Conservation (phyloP, 352 stramenopile species). For the Pythium folliculosum region DNA sequence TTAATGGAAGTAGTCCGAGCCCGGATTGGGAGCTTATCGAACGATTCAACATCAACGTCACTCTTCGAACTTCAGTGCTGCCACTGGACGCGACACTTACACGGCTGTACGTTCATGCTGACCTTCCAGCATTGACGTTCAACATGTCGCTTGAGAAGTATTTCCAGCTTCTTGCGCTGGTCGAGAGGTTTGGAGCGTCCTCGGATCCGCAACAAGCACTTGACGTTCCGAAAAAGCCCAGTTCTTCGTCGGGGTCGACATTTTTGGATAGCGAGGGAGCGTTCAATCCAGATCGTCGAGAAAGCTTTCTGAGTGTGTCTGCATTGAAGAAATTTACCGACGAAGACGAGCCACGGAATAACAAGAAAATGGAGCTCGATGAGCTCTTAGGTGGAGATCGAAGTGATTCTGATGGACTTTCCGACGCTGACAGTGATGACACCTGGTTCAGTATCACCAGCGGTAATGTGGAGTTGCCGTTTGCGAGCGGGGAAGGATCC, state of each 20-base stretch:
- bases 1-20: conserved; percentile 31
- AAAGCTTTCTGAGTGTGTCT: conserved; percentile 54
- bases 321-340: conserved; percentile 54
- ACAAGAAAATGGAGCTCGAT: conserved; percentile 29
- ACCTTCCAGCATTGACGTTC: conserved; percentile 80
- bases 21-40: conserved; percentile 81
- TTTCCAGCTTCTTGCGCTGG: conserved; percentile 61
- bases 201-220: neutral
- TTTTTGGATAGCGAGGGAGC: conserved; percentile 35
- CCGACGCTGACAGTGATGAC: conserved; percentile 83
- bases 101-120: conserved; percentile 79
- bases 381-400: conserved; percentile 16
- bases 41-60: conserved; percentile 88
- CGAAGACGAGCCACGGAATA: conserved; percentile 32
- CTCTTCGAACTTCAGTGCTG: conserved; percentile 80
- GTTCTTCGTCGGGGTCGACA: conserved; percentile 12
- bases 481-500: neutral
- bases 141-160: conserved; percentile 88
- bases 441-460: conserved; percentile 90
- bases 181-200: conserved; percentile 51
- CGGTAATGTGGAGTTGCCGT: conserved; percentile 45
- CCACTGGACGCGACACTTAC: conserved; percentile 84
- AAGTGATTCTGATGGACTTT: conserved; percentile 55
- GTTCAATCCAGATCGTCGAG: conserved; percentile 24
- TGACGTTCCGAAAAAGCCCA: neutral